These are phyloP conservation scores for Microstegium vimineum DNA, from an alignment of 176 grass and related monocot genomes.

Conservation along the genomic window DNA sequence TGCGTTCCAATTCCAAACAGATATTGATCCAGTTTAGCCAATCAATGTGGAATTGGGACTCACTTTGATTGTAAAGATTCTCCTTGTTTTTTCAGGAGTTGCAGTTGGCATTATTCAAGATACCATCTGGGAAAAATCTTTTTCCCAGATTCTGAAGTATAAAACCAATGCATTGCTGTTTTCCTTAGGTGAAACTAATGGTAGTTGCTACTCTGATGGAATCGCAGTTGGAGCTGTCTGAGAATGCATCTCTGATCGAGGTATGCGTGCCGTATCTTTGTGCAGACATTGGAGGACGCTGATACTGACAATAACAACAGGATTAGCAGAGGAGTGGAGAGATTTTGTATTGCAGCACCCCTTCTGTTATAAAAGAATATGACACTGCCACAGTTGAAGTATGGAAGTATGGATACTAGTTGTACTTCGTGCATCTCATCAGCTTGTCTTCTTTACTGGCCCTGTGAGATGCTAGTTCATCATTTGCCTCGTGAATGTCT, in stretches of 20 bases:
- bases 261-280: not conserved
- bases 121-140: constrained; percentile 33
- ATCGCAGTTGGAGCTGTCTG: constrained; percentile 42
- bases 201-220: constrained; percentile 58
- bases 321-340: constrained; percentile 68
- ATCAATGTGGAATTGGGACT: not conserved
- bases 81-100: constrained; percentile 29
- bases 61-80: not conserved
- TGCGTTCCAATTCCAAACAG: not conserved
- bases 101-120: constrained; percentile 41
- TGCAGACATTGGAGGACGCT: constrained; percentile 61
- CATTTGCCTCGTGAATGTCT: not conserved
- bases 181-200: constrained; percentile 61
- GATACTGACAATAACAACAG: constrained; percentile 48
- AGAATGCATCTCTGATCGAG: not conserved
- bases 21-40: not conserved
- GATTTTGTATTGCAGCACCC: constrained; percentile 48
- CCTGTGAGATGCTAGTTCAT: not conserved
- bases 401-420: constrained; percentile 46
- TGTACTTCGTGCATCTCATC: not conserved
- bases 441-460: not conserved
- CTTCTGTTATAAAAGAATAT: constrained; percentile 73
- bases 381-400: constrained; percentile 65
- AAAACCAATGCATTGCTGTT: not conserved
- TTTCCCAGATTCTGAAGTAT: not conserved